Base-by-base conservation (phyloP, 129 eudicot species). In the Ambrosia trifida region DNA sequence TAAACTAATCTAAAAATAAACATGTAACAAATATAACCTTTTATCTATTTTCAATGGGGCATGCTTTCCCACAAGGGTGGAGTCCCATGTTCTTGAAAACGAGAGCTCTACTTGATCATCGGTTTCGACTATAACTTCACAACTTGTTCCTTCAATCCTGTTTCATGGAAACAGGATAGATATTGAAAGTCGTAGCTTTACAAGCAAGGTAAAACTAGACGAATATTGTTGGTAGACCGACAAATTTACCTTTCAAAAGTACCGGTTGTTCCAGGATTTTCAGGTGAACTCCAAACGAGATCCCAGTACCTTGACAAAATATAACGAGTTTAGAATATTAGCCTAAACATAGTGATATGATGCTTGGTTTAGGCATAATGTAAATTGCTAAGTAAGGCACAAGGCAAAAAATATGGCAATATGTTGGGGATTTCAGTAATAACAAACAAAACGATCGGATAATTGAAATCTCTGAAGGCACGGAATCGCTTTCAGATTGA, bases 61-160 rank as follows among this genome's bases (percentile, higher is more conserved):
- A 0, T 72, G 83, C 64, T 73, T 76, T 51, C 76, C 88, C 79
- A 72, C 68, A 7, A 80, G 70, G 16, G 84, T 64, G 46, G 86
- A 52, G 78, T 80, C 75, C 95, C 91, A 88, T 62, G 77, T 73
- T 66, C 86, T 80, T 43, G 75, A 73, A 70, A 86, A 85, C 9
- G 97, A 90, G 16, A 89, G 77, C 78, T 89, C 96, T 49, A 93
- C 88, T 76, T 81, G 85, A 62, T 93, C 88, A 5, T 87, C 90
- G 13, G 40, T 85, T 72, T 93, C 84, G 68, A 64, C 75, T 75
- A 89, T 80, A 38, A 93, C 86, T 38, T 85, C 67, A 72, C 83
- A 87, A 36, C 50, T 68, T 44, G 95, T 93, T 68, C 87, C 91
- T 44, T 44, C 69, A 10, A 93, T 89, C 85, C 98, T 89, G 69